Conservation (phyloP, 2,329 filamentous ascomycete species). For the Nemania abortiva region DNA sequence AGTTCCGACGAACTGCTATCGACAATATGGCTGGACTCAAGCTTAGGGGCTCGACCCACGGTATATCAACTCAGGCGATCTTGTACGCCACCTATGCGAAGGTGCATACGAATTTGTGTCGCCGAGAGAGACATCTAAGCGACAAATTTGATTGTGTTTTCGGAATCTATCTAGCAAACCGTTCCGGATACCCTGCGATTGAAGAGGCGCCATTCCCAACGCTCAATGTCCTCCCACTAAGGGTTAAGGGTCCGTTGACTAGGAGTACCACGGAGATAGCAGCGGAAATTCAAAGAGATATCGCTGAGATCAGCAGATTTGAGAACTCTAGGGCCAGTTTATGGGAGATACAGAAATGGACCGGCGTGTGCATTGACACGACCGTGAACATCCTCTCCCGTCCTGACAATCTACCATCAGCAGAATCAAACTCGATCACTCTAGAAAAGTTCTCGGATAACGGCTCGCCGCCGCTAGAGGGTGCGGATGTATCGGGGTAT, state of each 20-base stretch:
- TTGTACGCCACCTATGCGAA: conserved; percentile 80
- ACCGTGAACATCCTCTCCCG: conserved; percentile 84
- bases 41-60: conserved; percentile 52
- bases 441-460: conserved; percentile 30
- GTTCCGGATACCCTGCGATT: conserved; percentile 65
- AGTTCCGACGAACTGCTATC: conserved; percentile 42
- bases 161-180: conserved; percentile 87
- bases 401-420: background rate
- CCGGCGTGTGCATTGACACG: conserved; percentile 74
- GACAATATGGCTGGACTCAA: conserved; percentile 38
- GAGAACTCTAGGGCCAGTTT: conserved; percentile 72
- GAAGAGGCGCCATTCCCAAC: conserved; percentile 72
- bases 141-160: conserved; percentile 66
- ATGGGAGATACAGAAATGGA: conserved; percentile 81
- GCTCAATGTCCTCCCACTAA: conserved; percentile 81
- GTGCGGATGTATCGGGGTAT: conserved; percentile 17
- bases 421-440: conserved; percentile 17
- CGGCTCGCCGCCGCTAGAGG: background rate
- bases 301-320: conserved; percentile 69
- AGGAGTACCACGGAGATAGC: conserved; percentile 65
- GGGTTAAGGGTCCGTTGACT: conserved; percentile 57
- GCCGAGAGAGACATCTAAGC: background rate
- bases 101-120: conserved; percentile 45
- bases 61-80: conserved; percentile 77
- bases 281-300: conserved; percentile 72